These are phyloP conservation scores for Daedaleopsis nitida DNA, from an alignment of 768 basidiomycete species.

Conservation along the genomic window DNA sequence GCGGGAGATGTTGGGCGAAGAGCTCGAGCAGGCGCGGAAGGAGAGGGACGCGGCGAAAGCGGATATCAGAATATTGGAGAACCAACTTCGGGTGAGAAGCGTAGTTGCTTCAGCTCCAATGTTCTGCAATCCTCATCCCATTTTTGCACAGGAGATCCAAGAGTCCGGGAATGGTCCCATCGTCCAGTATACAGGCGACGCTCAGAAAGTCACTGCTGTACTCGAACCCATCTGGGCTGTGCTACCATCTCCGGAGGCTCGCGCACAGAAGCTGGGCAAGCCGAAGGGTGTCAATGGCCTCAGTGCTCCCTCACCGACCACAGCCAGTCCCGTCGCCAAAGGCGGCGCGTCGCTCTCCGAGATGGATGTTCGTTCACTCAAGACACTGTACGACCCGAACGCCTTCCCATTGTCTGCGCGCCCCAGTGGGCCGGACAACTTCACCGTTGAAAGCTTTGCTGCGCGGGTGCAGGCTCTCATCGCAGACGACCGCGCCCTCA, in stretches of 20 bases:
- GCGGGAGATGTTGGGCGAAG: slow-evolving; percentile 21
- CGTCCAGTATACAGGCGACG: slow-evolving; percentile 41
- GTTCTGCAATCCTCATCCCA: not conserved
- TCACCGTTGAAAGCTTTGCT: slow-evolving; percentile 77
- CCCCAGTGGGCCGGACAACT: slow-evolving; percentile 31
- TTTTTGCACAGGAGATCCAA: slow-evolving; percentile 6
- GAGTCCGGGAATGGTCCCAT: slow-evolving; percentile 22
- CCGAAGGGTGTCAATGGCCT: slow-evolving; percentile 45
- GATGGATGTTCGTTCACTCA: slow-evolving; percentile 85
- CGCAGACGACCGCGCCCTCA: slow-evolving; percentile 79
- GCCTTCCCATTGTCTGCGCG: slow-evolving; percentile 17
- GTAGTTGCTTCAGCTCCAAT: not conserved
- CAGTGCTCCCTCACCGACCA: slow-evolving; percentile 10
- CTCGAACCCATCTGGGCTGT: slow-evolving; percentile 78
- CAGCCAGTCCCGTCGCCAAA: slow-evolving; percentile 32
- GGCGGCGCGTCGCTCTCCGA: slow-evolving; percentile 68
- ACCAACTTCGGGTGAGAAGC: slow-evolving; percentile 50
- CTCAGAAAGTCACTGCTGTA: slow-evolving; percentile 56
- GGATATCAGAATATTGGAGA: slow-evolving; percentile 33
- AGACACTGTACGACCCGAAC: slow-evolving; percentile 65
- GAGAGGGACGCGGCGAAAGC: slow-evolving; percentile 30
- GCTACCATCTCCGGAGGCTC: slow-evolving; percentile 83
- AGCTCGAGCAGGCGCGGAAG: slow-evolving; percentile 25
- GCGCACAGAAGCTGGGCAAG: slow-evolving; percentile 61
- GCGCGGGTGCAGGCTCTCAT: slow-evolving; percentile 79